Percentiles rank a stretch among this genome's conserved stretches.
phyloP scores from a whole-genome alignment of 441 rosid species.

The Cnidoscolus chayamansa region DNA sequence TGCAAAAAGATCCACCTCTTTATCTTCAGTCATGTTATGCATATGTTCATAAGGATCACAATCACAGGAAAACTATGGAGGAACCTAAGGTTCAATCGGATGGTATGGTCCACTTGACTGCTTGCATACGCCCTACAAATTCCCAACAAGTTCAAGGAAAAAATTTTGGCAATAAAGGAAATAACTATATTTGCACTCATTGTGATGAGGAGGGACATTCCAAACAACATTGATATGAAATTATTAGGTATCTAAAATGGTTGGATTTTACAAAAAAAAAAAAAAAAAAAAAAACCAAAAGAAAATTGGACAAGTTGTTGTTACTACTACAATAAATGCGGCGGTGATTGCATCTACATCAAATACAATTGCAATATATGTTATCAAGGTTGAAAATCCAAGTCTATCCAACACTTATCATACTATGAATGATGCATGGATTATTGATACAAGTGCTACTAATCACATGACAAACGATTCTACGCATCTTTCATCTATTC shows the following conservation, averaged over 20 bases:
- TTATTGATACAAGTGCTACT: constrained; percentile 1
- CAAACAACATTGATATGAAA: not conserved
- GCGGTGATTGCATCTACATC: not conserved
- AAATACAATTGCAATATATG: not conserved
- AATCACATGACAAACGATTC: not conserved
- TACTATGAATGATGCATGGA: not conserved
- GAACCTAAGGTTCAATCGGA: not conserved
- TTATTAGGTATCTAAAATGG: constrained; percentile 7
- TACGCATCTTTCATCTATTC: not conserved
- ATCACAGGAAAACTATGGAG: not conserved
- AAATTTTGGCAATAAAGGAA: not conserved
- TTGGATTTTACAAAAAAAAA: not conserved
- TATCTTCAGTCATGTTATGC: constrained; percentile 10
- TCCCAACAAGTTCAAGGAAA: not conserved
- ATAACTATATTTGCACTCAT: not conserved
- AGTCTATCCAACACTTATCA: not conserved
- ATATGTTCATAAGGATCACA: not conserved
- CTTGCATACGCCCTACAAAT: not conserved
- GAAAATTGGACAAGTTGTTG: not conserved
- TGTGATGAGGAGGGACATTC: not conserved
- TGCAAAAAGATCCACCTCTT: constrained; percentile 6
- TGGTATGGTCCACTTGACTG: not conserved
- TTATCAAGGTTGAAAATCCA: not conserved
- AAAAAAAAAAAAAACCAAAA: constrained; percentile 4
- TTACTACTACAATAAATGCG: not conserved